These are phyloP conservation scores for Fusarium pininemorale DNA, from an alignment of 2,329 filamentous ascomycete species.

Conservation along the genomic window DNA sequence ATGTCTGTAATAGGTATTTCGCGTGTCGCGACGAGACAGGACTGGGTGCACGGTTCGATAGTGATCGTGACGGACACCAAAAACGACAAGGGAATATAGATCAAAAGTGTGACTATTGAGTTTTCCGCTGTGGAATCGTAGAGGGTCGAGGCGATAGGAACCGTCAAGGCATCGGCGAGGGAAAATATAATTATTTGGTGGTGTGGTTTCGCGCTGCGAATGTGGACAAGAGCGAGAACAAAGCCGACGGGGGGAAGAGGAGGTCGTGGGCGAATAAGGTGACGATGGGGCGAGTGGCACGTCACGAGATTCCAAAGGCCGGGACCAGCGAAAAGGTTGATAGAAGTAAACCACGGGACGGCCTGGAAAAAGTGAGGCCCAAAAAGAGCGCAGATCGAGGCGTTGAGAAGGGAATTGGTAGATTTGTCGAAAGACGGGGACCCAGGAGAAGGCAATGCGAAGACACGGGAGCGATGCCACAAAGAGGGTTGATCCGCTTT, in stretches of 20 bases:
- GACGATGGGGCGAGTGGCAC: slow-evolving; percentile 43
- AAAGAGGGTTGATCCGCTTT: slow-evolving; percentile 37
- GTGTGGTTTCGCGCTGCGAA: slow-evolving; percentile 43
- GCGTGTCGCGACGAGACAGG: slow-evolving; percentile 43
- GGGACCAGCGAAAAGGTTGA: slow-evolving; percentile 29
- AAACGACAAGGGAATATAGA: slow-evolving; percentile 18
- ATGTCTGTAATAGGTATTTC: slow-evolving; percentile 37
- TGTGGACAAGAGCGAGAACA: slow-evolving; percentile 34
- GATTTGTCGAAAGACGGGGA: slow-evolving; percentile 30
- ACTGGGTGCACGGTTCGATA: slow-evolving; percentile 37
- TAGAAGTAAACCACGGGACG: slow-evolving; percentile 26
- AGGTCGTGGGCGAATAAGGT: slow-evolving; percentile 38
- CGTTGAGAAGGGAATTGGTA: slow-evolving; percentile 27
- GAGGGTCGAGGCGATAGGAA: slow-evolving; percentile 25
- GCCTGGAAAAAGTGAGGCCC: slow-evolving; percentile 26
- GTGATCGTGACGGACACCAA: slow-evolving; percentile 25
- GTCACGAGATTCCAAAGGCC: slow-evolving; percentile 39
- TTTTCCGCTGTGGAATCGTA: slow-evolving; percentile 25
- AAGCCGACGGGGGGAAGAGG: slow-evolving; percentile 27
- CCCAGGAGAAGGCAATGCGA: slow-evolving; percentile 41
- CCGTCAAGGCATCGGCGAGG: slow-evolving; percentile 44
- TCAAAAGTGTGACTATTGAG: neutral
- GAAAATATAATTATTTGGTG: slow-evolving; percentile 26
- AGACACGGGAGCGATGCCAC: slow-evolving; percentile 39
- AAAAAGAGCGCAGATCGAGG: slow-evolving; percentile 35